Conservation (phyloP, 208 protist species). For the Trypanosoma brucei region DNA sequence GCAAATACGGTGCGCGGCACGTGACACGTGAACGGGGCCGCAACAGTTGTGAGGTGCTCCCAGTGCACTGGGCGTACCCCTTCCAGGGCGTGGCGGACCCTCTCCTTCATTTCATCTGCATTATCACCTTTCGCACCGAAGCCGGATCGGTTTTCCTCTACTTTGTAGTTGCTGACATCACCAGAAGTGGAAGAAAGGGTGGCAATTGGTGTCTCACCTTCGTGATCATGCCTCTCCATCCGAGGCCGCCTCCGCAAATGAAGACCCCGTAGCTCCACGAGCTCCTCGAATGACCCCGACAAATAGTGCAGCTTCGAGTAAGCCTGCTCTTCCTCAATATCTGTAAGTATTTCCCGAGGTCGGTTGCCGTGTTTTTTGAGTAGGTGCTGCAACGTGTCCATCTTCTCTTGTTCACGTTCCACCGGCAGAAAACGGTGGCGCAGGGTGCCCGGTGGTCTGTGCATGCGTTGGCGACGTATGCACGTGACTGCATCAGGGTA, state of each 20-base stretch:
- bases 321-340: conserved; percentile 36
- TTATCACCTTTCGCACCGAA: background rate
- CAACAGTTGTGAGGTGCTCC: conserved; percentile 69
- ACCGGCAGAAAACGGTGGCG: conserved; percentile 69
- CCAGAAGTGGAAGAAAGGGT: no score
- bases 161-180: no score
- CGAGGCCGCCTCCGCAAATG: background rate
- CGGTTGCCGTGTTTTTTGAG: conserved; percentile 61
- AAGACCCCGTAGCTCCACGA: conserved; percentile 11
- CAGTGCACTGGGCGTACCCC: conserved; percentile 58
- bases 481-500: conserved; percentile 51
- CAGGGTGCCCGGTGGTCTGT: conserved; percentile 40
- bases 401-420: conserved; percentile 55
- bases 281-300: conserved; percentile 41
- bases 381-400: conserved; percentile 53
- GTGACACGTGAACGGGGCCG: conserved; percentile 69
- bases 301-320: conserved; percentile 42
- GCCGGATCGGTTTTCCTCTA: background rate
- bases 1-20: conserved; percentile 59
- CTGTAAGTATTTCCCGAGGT: conserved; percentile 36
- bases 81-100: conserved; percentile 42
- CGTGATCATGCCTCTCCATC: conserved; percentile 1
- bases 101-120: conserved; percentile 2
- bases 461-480: conserved; percentile 60
- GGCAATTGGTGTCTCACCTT: background rate